A percentile compares a stretch with the other conserved stretches of the same genome.
These are phyloP conservation scores for Pseudogymnoascus sp. DNA, from an alignment of 2,329 filamentous ascomycete genomes.

Conservation along the genomic window DNA sequence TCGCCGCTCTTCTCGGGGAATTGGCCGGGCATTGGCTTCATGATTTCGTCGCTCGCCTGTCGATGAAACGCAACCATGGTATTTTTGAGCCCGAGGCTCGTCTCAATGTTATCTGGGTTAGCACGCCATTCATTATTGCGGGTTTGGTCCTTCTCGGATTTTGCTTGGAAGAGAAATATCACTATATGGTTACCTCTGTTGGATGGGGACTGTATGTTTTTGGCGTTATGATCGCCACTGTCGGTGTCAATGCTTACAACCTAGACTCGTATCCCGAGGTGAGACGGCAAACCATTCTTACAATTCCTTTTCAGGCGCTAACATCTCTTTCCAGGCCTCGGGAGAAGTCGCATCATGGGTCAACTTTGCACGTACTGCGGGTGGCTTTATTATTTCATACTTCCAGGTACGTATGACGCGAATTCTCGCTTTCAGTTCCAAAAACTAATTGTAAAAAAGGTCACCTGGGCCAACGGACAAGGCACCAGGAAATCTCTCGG, in stretches of 20 bases:
- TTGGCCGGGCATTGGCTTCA: slow-evolving; percentile 50
- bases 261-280: slow-evolving; percentile 51
- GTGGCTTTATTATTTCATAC: slow-evolving; percentile 47
- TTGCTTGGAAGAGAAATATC: slow-evolving; percentile 42
- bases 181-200: slow-evolving; percentile 44
- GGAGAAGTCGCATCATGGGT: slow-evolving; percentile 48
- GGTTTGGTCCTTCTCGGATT: slow-evolving; percentile 49
- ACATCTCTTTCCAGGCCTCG: not conserved
- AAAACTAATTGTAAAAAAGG: slow-evolving; percentile 14
- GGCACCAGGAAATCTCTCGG: slow-evolving; percentile 41
- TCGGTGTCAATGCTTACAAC: slow-evolving; percentile 45
- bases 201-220: slow-evolving; percentile 50
- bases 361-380: slow-evolving; percentile 42
- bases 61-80: slow-evolving; percentile 42
- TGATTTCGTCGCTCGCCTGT: slow-evolving; percentile 41
- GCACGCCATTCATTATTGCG: slow-evolving; percentile 42
- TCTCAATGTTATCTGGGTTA: slow-evolving; percentile 41
- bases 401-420: slow-evolving; percentile 33
- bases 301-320: not conserved
- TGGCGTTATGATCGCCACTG: slow-evolving; percentile 49
- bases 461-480: slow-evolving; percentile 40
- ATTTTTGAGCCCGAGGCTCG: slow-evolving; percentile 51
- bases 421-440: not conserved
- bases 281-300: slow-evolving; percentile 21
- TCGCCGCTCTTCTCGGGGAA: slow-evolving; percentile 49